A percentile compares a stretch with the other conserved stretches of the same genome.
Conservation (phyloP, 352 stramenopile genomes). For the Phytophthora nicotianae region DNA sequence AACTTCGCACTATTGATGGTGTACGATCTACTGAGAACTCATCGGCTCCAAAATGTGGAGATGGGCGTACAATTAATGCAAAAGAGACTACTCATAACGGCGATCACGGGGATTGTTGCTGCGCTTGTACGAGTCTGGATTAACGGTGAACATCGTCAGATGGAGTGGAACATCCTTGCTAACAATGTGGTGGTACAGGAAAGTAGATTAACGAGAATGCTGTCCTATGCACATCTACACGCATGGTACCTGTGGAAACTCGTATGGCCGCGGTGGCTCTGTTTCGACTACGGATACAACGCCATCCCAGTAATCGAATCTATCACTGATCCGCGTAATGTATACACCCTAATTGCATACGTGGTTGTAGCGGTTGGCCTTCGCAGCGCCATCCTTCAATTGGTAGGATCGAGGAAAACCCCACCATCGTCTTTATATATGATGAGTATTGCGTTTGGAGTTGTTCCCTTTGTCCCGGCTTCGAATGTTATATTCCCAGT, state of each 20-base stretch:
- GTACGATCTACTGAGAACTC: constrained; percentile 55
- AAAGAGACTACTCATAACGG: constrained; percentile 16
- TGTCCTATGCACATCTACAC: constrained; percentile 90
- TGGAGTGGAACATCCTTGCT: constrained; percentile 85
- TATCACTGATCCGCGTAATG: constrained; percentile 62
- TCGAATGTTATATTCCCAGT: constrained; percentile 93
- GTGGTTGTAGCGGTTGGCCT: constrained; percentile 39
- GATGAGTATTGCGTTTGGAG: constrained; percentile 69
- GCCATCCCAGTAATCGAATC: constrained; percentile 75
- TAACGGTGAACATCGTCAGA: constrained; percentile 71
- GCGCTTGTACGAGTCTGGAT: constrained; percentile 53
- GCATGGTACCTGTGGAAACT: constrained; percentile 91
- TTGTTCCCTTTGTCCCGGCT: constrained; percentile 89
- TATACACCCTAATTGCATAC: constrained; percentile 72
- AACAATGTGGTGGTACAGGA: constrained; percentile 82
- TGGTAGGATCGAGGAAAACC: constrained; percentile 7
- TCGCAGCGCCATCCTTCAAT: constrained; percentile 13
- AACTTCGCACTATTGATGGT: constrained; percentile 75
- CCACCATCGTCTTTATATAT: constrained; percentile 45
- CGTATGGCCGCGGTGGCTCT: constrained; percentile 83
- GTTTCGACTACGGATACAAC: constrained; percentile 93
- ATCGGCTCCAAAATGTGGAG: background rate
- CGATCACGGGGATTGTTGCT: constrained; percentile 28
- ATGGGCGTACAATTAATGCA: constrained; percentile 1
- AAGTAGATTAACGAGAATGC: constrained; percentile 32